Evolutionary conservation across 2,329 filamentous ascomycete genomes (phyloP).

Genomic region (Sarocladium kiliense): DNA sequence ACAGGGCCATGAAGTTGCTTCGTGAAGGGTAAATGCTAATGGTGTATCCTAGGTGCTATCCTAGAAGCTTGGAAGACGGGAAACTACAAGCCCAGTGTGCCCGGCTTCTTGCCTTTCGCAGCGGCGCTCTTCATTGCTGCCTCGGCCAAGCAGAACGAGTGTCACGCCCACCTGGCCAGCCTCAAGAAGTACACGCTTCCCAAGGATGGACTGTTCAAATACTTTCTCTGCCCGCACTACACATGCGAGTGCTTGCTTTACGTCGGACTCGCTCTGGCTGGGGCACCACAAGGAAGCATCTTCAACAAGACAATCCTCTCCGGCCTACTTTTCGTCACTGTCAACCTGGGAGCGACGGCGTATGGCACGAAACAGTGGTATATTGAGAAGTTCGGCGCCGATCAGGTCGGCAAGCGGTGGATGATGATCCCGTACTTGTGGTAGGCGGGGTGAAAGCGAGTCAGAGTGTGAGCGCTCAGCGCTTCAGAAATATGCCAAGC

Average conservation of each 20-base stretch:
- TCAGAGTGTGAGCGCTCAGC: not conserved
- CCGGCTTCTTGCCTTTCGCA: constrained; percentile 30
- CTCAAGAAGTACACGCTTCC: constrained; percentile 82
- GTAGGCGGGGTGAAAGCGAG: constrained; percentile 4
- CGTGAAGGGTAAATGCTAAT: not conserved
- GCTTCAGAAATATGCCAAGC: constrained; percentile 43
- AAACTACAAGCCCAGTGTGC: not conserved
- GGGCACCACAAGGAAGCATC: constrained; percentile 60
- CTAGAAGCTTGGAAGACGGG: constrained; percentile 24
- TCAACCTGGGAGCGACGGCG: constrained; percentile 81
- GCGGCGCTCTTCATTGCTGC: constrained; percentile 63
- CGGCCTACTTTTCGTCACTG: constrained; percentile 65
- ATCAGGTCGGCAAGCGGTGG: constrained; percentile 59
- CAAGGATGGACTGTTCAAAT: constrained; percentile 63
- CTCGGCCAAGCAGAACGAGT: constrained; percentile 68
- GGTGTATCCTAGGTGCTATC: constrained; percentile 23
- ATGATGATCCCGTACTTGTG: constrained; percentile 71
- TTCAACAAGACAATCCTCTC: constrained; percentile 71
- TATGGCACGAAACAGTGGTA: constrained; percentile 77
- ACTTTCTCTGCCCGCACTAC: constrained; percentile 83
- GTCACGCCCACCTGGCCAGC: constrained; percentile 63
- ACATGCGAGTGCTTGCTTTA: constrained; percentile 85
- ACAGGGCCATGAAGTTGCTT: not conserved
- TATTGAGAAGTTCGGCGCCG: constrained; percentile 63
- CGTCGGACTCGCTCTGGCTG: constrained; percentile 65